Evolutionary conservation across 176 grass and related monocot genomes (phyloP).

Genomic region (Triticum timopheevii): DNA sequence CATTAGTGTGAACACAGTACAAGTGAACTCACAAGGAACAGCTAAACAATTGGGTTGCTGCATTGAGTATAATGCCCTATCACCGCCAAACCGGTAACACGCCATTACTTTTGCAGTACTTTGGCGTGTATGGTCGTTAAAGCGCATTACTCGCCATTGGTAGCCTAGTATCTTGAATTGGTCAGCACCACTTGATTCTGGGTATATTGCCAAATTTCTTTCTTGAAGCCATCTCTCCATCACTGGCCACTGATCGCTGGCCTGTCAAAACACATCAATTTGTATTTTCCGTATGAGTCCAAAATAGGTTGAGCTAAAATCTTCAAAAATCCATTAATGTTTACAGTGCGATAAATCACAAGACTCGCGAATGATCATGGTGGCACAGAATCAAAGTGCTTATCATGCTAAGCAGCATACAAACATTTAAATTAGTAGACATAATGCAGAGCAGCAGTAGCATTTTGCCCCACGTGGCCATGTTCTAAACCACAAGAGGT

Average conservation of each 20-base stretch:
- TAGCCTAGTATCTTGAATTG: constrained; percentile 86
- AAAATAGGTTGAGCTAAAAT: background rate
- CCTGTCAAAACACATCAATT: constrained; percentile 21
- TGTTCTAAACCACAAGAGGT: background rate
- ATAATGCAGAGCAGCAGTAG: background rate
- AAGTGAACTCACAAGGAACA: constrained; percentile 80
- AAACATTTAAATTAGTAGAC: background rate
- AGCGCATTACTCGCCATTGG: constrained; percentile 84
- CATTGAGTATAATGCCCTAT: constrained; percentile 63
- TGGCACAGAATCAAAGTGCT: background rate
- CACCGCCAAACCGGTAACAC: constrained; percentile 48
- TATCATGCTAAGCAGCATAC: background rate
- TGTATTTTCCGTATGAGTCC: background rate
- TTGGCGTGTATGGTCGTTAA: constrained; percentile 87
- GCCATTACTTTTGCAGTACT: constrained; percentile 86
- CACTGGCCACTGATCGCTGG: constrained; percentile 46
- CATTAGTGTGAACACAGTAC: background rate
- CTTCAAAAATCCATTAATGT: background rate
- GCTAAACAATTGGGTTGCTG: constrained; percentile 82
- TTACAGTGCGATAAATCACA: background rate
- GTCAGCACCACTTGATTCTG: constrained; percentile 28
- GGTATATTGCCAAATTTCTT: constrained; percentile 56
- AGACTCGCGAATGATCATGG: background rate
- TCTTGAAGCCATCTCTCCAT: constrained; percentile 72
- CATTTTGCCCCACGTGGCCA: background rate